Evolutionary conservation across 345 rosid species (phyloP).

Genomic region (Dipteronia sinensis): DNA sequence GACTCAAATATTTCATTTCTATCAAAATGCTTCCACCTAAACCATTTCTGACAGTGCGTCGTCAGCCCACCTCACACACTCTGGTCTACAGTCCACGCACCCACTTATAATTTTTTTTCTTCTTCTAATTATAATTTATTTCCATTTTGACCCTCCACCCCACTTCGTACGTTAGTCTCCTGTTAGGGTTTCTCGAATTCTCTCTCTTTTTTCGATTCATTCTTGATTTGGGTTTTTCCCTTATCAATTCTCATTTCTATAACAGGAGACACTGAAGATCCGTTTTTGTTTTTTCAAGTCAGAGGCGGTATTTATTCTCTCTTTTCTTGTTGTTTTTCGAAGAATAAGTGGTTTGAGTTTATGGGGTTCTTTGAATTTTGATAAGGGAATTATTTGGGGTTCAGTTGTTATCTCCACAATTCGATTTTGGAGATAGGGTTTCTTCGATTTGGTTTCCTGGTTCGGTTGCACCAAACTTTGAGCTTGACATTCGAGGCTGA

Average conservation of each 20-base stretch:
- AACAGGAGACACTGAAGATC: not conserved
- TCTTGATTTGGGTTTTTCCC: not conserved
- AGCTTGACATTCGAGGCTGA: conserved; percentile 2
- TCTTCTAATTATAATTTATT: conserved; percentile 8
- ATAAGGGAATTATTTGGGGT: not conserved
- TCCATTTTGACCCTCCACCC: conserved; percentile 11
- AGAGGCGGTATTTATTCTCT: conserved; percentile 1
- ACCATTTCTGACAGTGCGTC: not conserved
- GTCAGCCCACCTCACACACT: not conserved
- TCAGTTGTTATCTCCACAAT: not conserved
- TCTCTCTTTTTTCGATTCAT: not conserved
- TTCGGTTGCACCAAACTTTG: conserved; percentile 12
- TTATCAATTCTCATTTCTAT: not conserved
- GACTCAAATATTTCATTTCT: no score
- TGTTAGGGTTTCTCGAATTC: conserved; percentile 17
- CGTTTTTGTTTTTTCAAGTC: not conserved
- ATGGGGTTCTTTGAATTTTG: conserved; percentile 6
- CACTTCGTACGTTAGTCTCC: conserved; percentile 16
- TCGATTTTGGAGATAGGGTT: not conserved
- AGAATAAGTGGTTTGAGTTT: not conserved
- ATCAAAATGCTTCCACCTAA: not conserved
- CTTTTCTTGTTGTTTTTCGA: not conserved
- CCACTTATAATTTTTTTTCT: not conserved
- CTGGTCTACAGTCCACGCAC: not conserved
- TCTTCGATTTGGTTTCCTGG: not conserved